phyloP scores from a whole-genome alignment of 2,329 filamentous ascomycete genomes.

The Cladosporium sp. region DNA sequence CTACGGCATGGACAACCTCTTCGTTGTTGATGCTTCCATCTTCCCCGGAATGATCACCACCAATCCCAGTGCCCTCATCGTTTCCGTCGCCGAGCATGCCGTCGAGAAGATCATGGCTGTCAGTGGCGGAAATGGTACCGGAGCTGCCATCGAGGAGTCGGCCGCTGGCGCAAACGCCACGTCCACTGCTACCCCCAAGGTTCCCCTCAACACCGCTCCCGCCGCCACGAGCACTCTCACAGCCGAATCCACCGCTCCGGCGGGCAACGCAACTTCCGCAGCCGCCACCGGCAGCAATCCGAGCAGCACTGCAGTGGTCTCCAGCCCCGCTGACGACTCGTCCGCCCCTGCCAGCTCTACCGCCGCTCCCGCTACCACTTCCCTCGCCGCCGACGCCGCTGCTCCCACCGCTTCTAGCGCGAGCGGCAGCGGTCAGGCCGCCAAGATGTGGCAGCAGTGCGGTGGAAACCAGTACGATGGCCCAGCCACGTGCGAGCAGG shows the following conservation, averaged over 20 bases:
- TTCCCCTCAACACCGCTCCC: background rate
- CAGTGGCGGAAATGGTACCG: background rate
- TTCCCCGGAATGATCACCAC: slow-evolving; percentile 64
- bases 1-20: slow-evolving; percentile 60
- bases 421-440: slow-evolving; percentile 16
- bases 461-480: slow-evolving; percentile 31
- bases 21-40: slow-evolving; percentile 62
- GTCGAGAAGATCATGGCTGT: slow-evolving; percentile 46
- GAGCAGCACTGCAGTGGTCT: background rate
- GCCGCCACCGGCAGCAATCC: background rate
- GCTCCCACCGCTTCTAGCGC: slow-evolving; percentile 12
- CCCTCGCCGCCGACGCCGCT: slow-evolving; percentile 4
- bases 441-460: slow-evolving; percentile 27
- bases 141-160: background rate
- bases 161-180: background rate
- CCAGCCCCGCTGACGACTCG: slow-evolving; percentile 16
- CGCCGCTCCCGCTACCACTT: background rate
- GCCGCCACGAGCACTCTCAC: background rate
- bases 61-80: slow-evolving; percentile 61
- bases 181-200: background rate
- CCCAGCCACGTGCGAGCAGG: slow-evolving; percentile 27
- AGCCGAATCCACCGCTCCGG: slow-evolving; percentile 6
- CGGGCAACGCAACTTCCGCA: slow-evolving; percentile 5
- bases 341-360: slow-evolving; percentile 10
- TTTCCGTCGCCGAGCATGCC: slow-evolving; percentile 58